Evolutionary conservation across 1,284 basidiomycete species (phyloP).

Genomic region (Singerocomus inundabilis): DNA sequence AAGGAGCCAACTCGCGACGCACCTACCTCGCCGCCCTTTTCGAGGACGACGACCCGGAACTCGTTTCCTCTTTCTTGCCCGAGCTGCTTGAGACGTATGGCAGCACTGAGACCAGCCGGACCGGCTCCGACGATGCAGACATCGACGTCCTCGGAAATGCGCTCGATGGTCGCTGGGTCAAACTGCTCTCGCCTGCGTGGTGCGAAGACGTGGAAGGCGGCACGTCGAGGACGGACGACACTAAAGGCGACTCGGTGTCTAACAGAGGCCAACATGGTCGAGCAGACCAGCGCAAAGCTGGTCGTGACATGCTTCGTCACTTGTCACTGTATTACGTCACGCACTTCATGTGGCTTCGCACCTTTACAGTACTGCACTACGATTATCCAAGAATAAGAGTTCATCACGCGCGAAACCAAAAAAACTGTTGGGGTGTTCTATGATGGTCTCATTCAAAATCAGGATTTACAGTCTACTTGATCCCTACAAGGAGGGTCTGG

Average conservation of each 20-base stretch:
- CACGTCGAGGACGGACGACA: slow-evolving; percentile 13
- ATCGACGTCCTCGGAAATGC: slow-evolving; percentile 86
- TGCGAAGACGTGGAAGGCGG: slow-evolving; percentile 34
- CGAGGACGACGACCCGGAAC: slow-evolving; percentile 90
- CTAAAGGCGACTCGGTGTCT: slow-evolving; percentile 1
- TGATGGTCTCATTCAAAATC: too few species aligned
- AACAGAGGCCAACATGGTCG: slow-evolving; percentile 13
- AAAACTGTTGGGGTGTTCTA: too few species aligned
- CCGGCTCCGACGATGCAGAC: slow-evolving; percentile 97
- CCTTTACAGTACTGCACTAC: too few species aligned
- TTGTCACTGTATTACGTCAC: too few species aligned
- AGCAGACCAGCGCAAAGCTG: too few species aligned
- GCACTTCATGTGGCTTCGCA: too few species aligned
- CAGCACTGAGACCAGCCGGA: slow-evolving; percentile 94
- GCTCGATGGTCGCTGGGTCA: slow-evolving; percentile 58
- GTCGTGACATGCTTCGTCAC: too few species aligned
- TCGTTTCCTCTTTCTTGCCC: slow-evolving; percentile 52
- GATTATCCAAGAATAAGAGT: too few species aligned
- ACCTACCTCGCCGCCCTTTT: slow-evolving; percentile 96
- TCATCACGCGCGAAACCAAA: too few species aligned
- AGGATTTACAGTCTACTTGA: too few species aligned
- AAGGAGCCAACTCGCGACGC: slow-evolving; percentile 32
- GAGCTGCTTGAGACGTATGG: slow-evolving; percentile 93
- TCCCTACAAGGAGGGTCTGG: too few species aligned
- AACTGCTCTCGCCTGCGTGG: slow-evolving; percentile 40